Evolutionary conservation across 441 rosid genomes (phyloP).

Genomic region (Jatropha multifida): DNA sequence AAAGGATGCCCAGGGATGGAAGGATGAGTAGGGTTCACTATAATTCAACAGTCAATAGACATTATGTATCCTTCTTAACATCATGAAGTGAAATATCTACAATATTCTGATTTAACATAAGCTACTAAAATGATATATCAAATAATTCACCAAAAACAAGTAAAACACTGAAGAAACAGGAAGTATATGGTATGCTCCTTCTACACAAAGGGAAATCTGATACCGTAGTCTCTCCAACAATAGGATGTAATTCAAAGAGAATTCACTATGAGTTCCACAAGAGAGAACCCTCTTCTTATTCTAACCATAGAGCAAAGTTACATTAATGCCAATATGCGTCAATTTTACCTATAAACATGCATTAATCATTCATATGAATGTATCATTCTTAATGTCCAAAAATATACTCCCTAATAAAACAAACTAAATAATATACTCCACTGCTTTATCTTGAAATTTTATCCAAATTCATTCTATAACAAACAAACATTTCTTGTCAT

Average conservation of each 20-base stretch:
- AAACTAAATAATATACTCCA: background rate
- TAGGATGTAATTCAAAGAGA: background rate
- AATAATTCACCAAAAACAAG: no score
- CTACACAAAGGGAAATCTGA: no score
- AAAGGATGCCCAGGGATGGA: background rate
- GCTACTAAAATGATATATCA: background rate
- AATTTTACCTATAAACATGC: no score
- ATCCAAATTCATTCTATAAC: background rate
- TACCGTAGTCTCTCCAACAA: no score
- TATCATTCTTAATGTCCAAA: background rate
- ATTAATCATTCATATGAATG: no score
- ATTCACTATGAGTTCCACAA: background rate
- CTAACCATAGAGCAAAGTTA: background rate
- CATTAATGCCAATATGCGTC: background rate
- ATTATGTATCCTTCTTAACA: background rate
- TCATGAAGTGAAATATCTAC: background rate
- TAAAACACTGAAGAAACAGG: no score
- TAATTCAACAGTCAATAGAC: background rate
- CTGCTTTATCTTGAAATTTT: background rate
- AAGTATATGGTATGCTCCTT: no score
- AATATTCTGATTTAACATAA: no score
- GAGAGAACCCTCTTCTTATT: background rate
- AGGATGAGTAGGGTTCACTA: background rate
- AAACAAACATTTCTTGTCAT: background rate
- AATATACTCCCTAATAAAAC: background rate